Conservation (phyloP, 1,139 yeast genomes). For the Yamadazyma conglobata region DNA sequence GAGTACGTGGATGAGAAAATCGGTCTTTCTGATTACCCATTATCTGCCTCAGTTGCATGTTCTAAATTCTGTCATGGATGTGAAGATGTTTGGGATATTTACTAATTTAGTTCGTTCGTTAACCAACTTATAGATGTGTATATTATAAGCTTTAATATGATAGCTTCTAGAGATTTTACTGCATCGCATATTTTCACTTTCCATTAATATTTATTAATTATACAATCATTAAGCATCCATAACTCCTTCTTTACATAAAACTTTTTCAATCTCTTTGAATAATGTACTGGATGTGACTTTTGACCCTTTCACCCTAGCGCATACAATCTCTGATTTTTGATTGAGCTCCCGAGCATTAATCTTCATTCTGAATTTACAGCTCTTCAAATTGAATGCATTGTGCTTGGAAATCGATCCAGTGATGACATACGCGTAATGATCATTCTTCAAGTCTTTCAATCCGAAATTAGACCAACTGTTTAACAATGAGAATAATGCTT, state of each 20-base stretch:
- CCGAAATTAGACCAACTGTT: conserved; percentile 73
- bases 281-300: conserved; percentile 40
- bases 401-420: conserved; percentile 60
- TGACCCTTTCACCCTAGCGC: conserved; percentile 46
- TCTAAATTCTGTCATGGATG: conserved; percentile 98
- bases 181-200: too few species aligned
- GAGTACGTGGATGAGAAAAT: conserved; percentile 95
- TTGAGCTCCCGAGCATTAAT: conserved; percentile 38
- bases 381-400: conserved; percentile 60
- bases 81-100: conserved; percentile 94
- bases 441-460: conserved; percentile 51
- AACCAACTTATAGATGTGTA: conserved; percentile 2
- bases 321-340: conserved; percentile 46
- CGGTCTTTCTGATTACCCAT: conserved; percentile 91
- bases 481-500: conserved; percentile 61
- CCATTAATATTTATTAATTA: too few species aligned
- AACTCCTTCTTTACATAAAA: conserved; percentile 45
- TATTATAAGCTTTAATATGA: conserved; percentile 2
- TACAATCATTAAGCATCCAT: conserved; percentile 25
- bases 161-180: too few species aligned
- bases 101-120: conserved; percentile 15
- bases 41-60: conserved; percentile 97
- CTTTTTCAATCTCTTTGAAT: conserved; percentile 46
- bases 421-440: conserved; percentile 41
- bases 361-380: conserved; percentile 61